Conservation (phyloP, 2,329 filamentous ascomycete species). For the Claviceps maximensis region DNA sequence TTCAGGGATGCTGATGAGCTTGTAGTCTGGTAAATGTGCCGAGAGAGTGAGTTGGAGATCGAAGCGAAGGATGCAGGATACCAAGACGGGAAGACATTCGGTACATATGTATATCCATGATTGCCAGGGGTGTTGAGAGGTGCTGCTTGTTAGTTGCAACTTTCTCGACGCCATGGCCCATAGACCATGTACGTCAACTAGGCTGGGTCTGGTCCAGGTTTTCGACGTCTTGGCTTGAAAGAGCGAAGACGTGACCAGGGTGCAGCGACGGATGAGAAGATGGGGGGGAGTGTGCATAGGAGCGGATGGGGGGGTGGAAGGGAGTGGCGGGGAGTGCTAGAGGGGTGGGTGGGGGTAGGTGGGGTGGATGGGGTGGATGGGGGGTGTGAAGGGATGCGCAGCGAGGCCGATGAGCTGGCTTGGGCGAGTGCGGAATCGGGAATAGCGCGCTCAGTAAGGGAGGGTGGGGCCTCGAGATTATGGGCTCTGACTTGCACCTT, state of each 20-base stretch:
- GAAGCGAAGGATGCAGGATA: neutral
- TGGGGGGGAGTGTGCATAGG: neutral
- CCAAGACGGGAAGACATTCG: neutral
- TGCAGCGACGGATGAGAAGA: neutral
- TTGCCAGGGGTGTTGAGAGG: neutral
- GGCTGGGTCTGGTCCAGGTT: neutral
- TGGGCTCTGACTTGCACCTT: neutral
- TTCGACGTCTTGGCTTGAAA: neutral
- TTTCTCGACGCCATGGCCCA: neutral
- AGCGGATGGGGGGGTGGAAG: neutral
- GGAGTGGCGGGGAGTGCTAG: neutral
- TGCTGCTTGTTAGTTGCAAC: neutral
- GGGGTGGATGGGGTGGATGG: no score
- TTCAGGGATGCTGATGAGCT: neutral
- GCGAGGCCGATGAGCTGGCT: no score
- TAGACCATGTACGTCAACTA: neutral
- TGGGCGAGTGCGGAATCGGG: no score
- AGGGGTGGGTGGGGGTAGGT: neutral
- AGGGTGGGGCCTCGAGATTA: neutral
- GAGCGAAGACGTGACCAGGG: neutral
- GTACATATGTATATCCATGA: neutral
- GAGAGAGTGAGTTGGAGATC: neutral
- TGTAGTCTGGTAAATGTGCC: neutral
- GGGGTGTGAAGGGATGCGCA: no score
- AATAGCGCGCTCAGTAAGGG: no score